phyloP scores from a whole-genome alignment of 2,329 filamentous ascomycete species.

The Aspergillus sp. region DNA sequence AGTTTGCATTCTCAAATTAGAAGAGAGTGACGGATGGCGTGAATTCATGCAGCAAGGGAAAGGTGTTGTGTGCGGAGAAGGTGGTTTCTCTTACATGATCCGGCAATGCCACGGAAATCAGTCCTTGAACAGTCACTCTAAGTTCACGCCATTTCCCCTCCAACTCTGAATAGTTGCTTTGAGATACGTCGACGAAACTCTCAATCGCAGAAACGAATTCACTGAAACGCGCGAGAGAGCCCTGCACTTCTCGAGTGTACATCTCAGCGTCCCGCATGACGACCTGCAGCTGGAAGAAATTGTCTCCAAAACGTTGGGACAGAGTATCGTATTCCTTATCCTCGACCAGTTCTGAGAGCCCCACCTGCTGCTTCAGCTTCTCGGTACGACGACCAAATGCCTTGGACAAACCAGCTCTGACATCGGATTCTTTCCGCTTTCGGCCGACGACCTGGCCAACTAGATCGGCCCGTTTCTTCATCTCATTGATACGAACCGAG shows the following conservation, averaged over 20 bases:
- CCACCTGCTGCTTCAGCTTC: constrained; percentile 72
- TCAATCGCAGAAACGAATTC: constrained; percentile 80
- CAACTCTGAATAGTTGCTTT: constrained; percentile 74
- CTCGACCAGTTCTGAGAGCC: constrained; percentile 65
- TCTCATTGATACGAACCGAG: constrained; percentile 76
- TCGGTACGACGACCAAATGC: constrained; percentile 87
- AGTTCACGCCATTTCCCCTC: constrained; percentile 95
- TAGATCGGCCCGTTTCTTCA: constrained; percentile 90
- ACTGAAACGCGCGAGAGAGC: constrained; percentile 77
- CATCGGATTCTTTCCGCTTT: constrained; percentile 85
- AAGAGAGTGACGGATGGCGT: too few relatives aligned
- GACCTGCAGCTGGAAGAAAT: constrained; percentile 88
- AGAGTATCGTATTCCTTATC: constrained; percentile 78
- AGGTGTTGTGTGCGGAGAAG: too few relatives aligned
- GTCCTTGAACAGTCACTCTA: constrained; percentile 80
- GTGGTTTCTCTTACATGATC: constrained; percentile 62
- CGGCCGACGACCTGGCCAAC: constrained; percentile 84
- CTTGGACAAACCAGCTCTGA: constrained; percentile 78
- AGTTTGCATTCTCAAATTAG: too few relatives aligned
- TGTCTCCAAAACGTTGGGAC: constrained; percentile 83
- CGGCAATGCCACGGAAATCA: constrained; percentile 77
- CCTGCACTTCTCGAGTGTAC: constrained; percentile 77
- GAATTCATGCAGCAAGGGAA: background rate
- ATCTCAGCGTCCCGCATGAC: constrained; percentile 91
- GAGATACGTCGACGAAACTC: constrained; percentile 67